Percentiles rank a stretch among this genome's conserved stretches.
Conservation (phyloP, 495 filamentous ascomycete species). For the Ramalina intermedia region DNA sequence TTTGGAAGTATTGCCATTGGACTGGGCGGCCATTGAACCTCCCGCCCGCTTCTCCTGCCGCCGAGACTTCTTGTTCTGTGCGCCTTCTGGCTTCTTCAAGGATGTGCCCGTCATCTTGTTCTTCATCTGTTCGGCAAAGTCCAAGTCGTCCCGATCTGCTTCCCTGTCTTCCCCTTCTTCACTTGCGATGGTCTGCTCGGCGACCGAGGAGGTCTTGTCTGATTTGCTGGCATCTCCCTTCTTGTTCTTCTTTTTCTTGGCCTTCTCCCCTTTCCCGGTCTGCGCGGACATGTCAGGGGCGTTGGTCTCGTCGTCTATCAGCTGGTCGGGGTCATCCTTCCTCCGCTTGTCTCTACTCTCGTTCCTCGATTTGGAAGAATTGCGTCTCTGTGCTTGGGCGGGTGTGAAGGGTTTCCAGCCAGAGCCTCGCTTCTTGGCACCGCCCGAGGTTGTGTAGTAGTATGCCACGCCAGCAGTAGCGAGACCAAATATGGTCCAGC, state of each 20-base stretch:
- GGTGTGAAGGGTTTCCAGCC: slow-evolving; percentile 2
- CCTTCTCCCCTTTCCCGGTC: slow-evolving; percentile 1
- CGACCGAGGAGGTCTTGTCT: no score
- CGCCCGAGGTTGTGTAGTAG: slow-evolving; percentile 9
- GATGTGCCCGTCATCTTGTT: slow-evolving; percentile 50
- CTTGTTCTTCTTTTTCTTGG: slow-evolving; percentile 11
- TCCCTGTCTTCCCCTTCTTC: background rate
- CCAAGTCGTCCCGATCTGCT: slow-evolving; percentile 43
- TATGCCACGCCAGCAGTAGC: slow-evolving; percentile 5
- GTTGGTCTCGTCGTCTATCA: slow-evolving; percentile 4
- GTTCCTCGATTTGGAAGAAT: background rate
- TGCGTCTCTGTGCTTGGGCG: slow-evolving; percentile 5
- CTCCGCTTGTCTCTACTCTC: slow-evolving; percentile 8
- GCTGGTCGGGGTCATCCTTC: slow-evolving; percentile 9
- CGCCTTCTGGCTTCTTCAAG: slow-evolving; percentile 23
- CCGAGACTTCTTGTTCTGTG: slow-evolving; percentile 43
- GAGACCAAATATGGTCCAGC: slow-evolving; percentile 13
- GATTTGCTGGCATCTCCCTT: background rate
- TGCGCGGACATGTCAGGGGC: slow-evolving; percentile 5
- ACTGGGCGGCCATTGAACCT: slow-evolving; percentile 1
- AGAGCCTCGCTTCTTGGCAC: slow-evolving; percentile 1
- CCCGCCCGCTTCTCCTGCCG: slow-evolving; percentile 22
- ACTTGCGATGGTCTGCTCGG: no score
- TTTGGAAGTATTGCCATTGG: slow-evolving; percentile 10
- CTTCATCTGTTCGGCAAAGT: slow-evolving; percentile 58